Base-by-base conservation (phyloP, 768 basidiomycete genomes). In the Mycena floridula region DNA sequence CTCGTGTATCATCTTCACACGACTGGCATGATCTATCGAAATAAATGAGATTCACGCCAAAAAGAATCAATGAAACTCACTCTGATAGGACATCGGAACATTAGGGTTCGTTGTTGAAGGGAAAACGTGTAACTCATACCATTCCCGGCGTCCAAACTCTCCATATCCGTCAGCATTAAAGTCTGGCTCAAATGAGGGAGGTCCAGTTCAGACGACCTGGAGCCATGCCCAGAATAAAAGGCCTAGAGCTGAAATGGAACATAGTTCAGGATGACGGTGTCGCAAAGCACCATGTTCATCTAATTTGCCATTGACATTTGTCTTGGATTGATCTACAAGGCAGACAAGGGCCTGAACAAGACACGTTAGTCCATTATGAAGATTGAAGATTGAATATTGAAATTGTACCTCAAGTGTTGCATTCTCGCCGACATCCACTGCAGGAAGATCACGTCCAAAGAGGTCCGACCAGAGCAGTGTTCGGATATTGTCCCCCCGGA, bases 281-380 rank as follows among this genome's bases (percentile, higher is more conserved):
- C 56, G 47, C 25, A 69, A 46, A 4, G 53, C 50, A 12, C 52
- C 59, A 37, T 64, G 61, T 40, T 65, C 59, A 35, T 69, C 62
- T 16, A 62, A 43, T 0, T 53, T 50, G 4, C 64, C 65, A n/a
- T 42, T 48, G 4, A 57, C 50, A 49, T 66, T 68, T 25, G 56
- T 52, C 47, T 67, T 67, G 13, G 55, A 54, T 44, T 59, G 55
- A 43, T 66, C 27, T 13, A 38, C 18, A 3, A 35, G 32, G 32
- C 32, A 35, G 18, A 35, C 7, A 3, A 35, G 7, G 3, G 32
- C 32, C 32, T 35, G 32, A 9, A n/a, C n/a, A n/a, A n/a, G n/a
- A 30, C 9, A 9, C n/a, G 28, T 30, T 30, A 30, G 9, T 30
- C n/a, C 9, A 30, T 9, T 9, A n/a, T 30, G 9, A 30, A n/a